A percentile compares a stretch with the other conserved stretches of the same genome.
These are phyloP conservation scores for Tricholoma saponaceum DNA, from an alignment of 768 basidiomycete species.

Conservation along the genomic window DNA sequence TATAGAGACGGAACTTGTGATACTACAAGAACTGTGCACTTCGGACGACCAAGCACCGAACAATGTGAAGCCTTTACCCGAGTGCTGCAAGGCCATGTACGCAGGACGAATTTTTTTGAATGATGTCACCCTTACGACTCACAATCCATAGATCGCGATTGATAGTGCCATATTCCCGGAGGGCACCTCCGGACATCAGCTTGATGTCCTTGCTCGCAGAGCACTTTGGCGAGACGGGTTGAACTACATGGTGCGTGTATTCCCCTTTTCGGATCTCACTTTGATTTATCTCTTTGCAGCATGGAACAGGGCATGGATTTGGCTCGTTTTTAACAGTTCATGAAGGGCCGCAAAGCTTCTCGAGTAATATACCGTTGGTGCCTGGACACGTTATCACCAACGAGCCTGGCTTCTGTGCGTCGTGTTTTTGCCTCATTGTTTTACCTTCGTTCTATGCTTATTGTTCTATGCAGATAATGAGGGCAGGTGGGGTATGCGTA, in stretches of 20 bases:
- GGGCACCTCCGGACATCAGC: conserved; percentile 77
- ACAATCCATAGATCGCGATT: conserved; percentile 68
- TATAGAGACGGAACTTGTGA: conserved; percentile 89
- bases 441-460: conserved; percentile 9
- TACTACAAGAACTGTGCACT: conserved; percentile 79
- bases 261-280: conserved; percentile 8
- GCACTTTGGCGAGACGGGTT: conserved; percentile 85
- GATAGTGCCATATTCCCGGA: conserved; percentile 88
- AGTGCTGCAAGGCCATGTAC: conserved; percentile 93
- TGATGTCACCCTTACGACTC: conserved; percentile 14
- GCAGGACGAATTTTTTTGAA: conserved; percentile 27
- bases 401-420: conserved; percentile 62
- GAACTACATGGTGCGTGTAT: conserved; percentile 62
- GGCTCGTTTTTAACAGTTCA: conserved; percentile 85
- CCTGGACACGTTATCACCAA: conserved; percentile 93
- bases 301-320: conserved; percentile 90
- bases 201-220: conserved; percentile 88
- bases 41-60: conserved; percentile 82
- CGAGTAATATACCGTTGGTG: conserved; percentile 59
- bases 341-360: conserved; percentile 81
- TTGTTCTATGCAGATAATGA: conserved; percentile 51
- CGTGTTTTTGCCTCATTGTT: conserved; percentile 10
- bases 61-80: conserved; percentile 91
- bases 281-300: conserved; percentile 36
- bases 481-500: conserved; percentile 85